These are phyloP conservation scores for Hemileccinum rubropunctum DNA, from an alignment of 768 basidiomycete species.

Conservation along the genomic window DNA sequence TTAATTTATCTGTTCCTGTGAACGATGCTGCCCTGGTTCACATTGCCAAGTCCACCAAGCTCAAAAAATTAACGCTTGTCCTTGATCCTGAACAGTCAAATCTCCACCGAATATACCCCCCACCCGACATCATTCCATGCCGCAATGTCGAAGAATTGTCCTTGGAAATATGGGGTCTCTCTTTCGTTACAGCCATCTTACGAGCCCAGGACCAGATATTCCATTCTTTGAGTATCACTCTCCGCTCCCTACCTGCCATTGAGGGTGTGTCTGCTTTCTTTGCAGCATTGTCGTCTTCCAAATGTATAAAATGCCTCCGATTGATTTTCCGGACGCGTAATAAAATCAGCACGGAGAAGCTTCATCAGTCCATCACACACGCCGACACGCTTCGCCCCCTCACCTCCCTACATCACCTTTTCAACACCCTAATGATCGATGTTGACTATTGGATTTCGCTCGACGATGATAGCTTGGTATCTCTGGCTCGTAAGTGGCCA, in stretches of 20 bases:
- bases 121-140: background rate
- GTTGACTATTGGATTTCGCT: slow-evolving; percentile 1
- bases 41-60: background rate
- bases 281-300: background rate
- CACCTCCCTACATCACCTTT: background rate
- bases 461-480: slow-evolving; percentile 1
- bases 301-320: no score
- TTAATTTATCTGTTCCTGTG: no score
- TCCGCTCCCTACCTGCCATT: no score
- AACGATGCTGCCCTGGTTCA: background rate
- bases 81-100: background rate
- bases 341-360: no score
- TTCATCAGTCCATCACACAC: no score
- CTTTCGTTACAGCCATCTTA: background rate
- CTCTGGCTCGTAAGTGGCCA: slow-evolving; percentile 7
- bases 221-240: background rate
- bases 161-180: background rate
- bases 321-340: no score
- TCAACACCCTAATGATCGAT: background rate
- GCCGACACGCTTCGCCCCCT: background rate
- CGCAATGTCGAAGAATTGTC: background rate
- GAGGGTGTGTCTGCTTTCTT: background rate
- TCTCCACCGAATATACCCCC: background rate
- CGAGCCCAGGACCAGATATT: slow-evolving; percentile 1
- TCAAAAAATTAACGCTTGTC: background rate